Conservation (phyloP, 192 early-diverging fungal species). For the Chytriomyces hyalinus region DNA sequence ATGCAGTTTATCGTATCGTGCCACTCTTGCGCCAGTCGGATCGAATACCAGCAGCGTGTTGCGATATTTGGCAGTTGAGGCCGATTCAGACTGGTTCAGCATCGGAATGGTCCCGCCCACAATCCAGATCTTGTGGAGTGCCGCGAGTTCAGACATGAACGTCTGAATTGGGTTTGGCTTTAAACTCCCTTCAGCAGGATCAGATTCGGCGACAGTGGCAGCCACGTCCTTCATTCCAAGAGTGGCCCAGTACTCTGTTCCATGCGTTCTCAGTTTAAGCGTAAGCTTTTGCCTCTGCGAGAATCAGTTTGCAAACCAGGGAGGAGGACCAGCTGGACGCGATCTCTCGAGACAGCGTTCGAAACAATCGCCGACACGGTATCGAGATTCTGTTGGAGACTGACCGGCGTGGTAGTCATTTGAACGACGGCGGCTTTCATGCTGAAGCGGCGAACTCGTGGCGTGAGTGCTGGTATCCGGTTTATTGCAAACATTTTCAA, state of each 20-base stretch:
- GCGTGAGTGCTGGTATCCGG: too few relatives aligned
- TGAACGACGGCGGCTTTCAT: constrained; percentile 20
- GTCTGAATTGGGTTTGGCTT: not conserved
- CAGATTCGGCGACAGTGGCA: not conserved
- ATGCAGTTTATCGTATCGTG: constrained; percentile 77
- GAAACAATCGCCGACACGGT: not conserved
- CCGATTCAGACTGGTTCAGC: constrained; percentile 1
- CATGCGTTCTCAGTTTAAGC: too few relatives aligned
- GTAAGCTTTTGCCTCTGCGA: too few relatives aligned
- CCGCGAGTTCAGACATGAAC: not conserved
- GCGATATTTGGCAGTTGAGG: constrained; percentile 45
- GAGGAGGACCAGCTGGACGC: constrained; percentile 3
- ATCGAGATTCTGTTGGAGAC: not conserved
- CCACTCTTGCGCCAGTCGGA: constrained; percentile 58
- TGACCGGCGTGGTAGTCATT: constrained; percentile 13
- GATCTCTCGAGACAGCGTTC: not conserved
- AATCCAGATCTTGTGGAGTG: not conserved
- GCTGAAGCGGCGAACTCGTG: not conserved
- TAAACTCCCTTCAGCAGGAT: not conserved
- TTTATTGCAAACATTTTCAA: too few relatives aligned
- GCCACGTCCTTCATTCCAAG: constrained; percentile 18
- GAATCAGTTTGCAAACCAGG: not conserved
- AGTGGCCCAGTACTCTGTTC: constrained; percentile 14
- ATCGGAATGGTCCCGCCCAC: constrained; percentile 1
- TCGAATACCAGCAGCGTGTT: constrained; percentile 75